phyloP scores from a whole-genome alignment of 352 stramenopile genomes.

The Phytopythium cucurbitacearum region DNA sequence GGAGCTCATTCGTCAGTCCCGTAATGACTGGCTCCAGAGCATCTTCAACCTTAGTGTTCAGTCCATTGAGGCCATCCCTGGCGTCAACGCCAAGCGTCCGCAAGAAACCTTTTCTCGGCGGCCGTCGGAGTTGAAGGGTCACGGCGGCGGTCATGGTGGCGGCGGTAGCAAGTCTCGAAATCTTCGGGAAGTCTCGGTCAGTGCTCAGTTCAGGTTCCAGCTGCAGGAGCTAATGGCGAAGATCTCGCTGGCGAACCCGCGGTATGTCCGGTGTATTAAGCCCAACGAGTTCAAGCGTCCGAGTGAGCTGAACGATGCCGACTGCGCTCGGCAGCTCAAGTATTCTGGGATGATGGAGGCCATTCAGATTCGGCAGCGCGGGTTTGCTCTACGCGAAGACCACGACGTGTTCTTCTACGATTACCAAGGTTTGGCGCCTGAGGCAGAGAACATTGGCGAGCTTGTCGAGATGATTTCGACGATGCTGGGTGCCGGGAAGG shows the following conservation, averaged over 20 bases:
- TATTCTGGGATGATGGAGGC: slow-evolving; percentile 92
- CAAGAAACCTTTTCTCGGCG: slow-evolving; percentile 59
- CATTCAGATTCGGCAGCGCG: slow-evolving; percentile 87
- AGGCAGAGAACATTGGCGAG: slow-evolving; percentile 80
- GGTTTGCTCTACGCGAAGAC: slow-evolving; percentile 84
- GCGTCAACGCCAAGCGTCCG: slow-evolving; percentile 63
- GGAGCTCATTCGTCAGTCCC: slow-evolving; percentile 86
- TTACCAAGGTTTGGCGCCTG: slow-evolving; percentile 80
- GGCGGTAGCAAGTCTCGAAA: slow-evolving; percentile 71
- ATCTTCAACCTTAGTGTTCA: slow-evolving; percentile 88
- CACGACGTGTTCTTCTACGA: slow-evolving; percentile 91
- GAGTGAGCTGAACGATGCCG: slow-evolving; percentile 70
- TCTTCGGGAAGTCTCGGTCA: slow-evolving; percentile 82
- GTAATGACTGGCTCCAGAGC: slow-evolving; percentile 75
- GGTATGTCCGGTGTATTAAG: slow-evolving; percentile 88
- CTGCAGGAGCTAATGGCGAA: slow-evolving; percentile 88
- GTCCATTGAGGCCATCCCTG: slow-evolving; percentile 77
- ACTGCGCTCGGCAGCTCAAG: slow-evolving; percentile 86
- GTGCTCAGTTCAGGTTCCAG: slow-evolving; percentile 86
- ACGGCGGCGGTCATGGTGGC: slow-evolving; percentile 19
- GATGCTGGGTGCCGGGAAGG: slow-evolving; percentile 82
- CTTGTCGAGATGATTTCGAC: slow-evolving; percentile 82
- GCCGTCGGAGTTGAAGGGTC: slow-evolving; percentile 37
- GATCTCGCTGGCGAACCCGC: slow-evolving; percentile 83
- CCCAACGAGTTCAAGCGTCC: slow-evolving; percentile 85